These are phyloP conservation scores for Brassica juncea DNA, from an alignment of 345 rosid genomes.

Conservation along the genomic window DNA sequence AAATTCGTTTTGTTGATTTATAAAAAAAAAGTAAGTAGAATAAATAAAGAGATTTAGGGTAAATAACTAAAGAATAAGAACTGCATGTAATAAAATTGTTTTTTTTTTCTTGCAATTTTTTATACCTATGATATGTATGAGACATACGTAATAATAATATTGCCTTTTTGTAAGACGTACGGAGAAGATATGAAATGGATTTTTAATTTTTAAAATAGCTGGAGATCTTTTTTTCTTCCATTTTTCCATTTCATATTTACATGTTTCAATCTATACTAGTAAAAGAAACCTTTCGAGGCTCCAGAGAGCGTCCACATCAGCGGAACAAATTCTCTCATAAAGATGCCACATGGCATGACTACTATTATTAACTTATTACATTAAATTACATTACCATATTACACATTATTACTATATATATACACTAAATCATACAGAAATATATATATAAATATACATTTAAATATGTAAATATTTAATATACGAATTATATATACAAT, in stretches of 20 bases:
- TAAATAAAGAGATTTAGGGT: background rate
- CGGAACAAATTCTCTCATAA: no score
- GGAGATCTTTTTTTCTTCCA: background rate
- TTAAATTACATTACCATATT: no score
- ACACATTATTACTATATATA: no score
- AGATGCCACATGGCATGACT: no score
- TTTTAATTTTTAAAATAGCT: background rate
- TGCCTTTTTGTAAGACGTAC: background rate
- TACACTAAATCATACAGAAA: no score
- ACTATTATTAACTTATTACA: no score
- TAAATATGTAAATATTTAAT: no score
- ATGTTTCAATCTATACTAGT: background rate
- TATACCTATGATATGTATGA: background rate
- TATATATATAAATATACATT: no score
- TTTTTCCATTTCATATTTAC: background rate
- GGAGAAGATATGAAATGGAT: background rate
- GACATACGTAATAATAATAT: background rate
- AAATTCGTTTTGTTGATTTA: background rate
- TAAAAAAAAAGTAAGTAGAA: background rate
- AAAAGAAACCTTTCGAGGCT: no score
- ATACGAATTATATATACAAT: no score
- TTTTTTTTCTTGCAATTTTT: no score
- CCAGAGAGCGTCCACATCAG: no score
- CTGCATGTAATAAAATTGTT: background rate
- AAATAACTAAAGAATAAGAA: background rate